phyloP scores from a whole-genome alignment of 192 early-diverging fungal genomes.

The Coemansia sp. region DNA sequence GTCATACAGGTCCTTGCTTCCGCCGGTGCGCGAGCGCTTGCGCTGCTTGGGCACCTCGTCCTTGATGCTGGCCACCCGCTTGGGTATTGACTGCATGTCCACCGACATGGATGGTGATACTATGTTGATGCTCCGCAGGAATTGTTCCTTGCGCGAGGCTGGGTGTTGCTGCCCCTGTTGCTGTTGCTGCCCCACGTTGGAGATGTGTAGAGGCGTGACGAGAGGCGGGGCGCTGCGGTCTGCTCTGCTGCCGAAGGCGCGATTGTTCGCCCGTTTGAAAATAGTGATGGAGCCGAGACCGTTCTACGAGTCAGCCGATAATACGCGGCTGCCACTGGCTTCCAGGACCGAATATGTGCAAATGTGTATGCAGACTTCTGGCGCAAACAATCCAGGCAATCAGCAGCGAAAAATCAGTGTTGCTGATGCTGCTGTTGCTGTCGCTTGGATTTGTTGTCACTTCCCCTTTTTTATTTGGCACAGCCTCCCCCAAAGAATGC shows the following conservation, averaged over 20 bases:
- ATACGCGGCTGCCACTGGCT: constrained; percentile 5
- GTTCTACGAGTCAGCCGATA: constrained; percentile 10
- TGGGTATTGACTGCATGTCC: constrained; percentile 18
- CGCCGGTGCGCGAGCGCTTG: constrained; percentile 55
- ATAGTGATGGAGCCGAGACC: background rate
- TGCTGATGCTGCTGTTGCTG: background rate
- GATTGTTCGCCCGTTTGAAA: background rate
- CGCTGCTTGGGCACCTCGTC: constrained; percentile 49
- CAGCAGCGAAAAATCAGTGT: constrained; percentile 8
- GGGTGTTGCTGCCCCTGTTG: background rate
- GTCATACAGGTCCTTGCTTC: constrained; percentile 56
- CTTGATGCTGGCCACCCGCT: constrained; percentile 33
- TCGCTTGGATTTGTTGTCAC: background rate
- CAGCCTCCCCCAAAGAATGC: constrained; percentile 4
- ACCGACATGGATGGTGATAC: constrained; percentile 10
- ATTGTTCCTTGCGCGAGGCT: background rate
- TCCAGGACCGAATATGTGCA: background rate
- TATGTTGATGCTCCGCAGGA: background rate
- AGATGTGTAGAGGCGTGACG: background rate
- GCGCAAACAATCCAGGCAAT: constrained; percentile 5
- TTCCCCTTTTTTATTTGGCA: background rate
- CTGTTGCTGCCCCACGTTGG: constrained; percentile 3
- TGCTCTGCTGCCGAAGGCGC: background rate
- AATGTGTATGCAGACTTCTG: background rate
- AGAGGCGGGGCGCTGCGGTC: background rate